Conservation (phyloP, 2,329 filamentous ascomycete genomes). For the Fusarium denticulatum region DNA sequence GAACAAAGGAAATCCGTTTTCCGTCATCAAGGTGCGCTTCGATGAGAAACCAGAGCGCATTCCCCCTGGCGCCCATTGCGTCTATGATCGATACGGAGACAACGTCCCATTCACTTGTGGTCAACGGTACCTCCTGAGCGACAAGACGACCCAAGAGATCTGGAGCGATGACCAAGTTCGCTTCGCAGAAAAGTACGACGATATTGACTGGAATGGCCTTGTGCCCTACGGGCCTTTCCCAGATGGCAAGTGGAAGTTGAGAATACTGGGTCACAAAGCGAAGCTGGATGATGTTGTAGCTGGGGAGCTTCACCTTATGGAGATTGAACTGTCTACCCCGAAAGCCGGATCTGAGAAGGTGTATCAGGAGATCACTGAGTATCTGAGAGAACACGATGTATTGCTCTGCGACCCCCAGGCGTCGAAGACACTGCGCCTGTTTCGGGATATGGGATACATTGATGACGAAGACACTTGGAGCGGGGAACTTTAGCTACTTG, state of each 20-base stretch:
- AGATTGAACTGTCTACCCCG: slow-evolving; percentile 31
- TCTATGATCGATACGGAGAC: slow-evolving; percentile 37
- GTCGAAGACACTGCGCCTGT: slow-evolving; percentile 32
- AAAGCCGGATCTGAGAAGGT: slow-evolving; percentile 17
- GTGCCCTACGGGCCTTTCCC: slow-evolving; percentile 29
- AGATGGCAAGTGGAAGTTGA: slow-evolving; percentile 36
- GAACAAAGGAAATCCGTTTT: slow-evolving; percentile 27
- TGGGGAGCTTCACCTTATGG: slow-evolving; percentile 31
- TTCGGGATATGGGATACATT: slow-evolving; percentile 25
- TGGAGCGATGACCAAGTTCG: slow-evolving; percentile 35
- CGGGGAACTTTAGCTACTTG: slow-evolving; percentile 9
- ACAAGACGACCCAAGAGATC: neutral
- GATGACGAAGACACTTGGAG: neutral
- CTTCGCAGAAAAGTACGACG: slow-evolving; percentile 31
- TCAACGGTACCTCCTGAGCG: slow-evolving; percentile 6
- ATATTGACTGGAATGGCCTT: slow-evolving; percentile 32
- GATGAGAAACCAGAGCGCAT: neutral
- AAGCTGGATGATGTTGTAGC: slow-evolving; percentile 36
- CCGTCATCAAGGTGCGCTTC: slow-evolving; percentile 35
- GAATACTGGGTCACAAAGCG: slow-evolving; percentile 24
- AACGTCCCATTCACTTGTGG: slow-evolving; percentile 29
- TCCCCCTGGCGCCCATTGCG: slow-evolving; percentile 18
- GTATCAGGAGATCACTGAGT: slow-evolving; percentile 11
- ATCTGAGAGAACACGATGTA: slow-evolving; percentile 18
- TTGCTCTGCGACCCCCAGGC: slow-evolving; percentile 29